Evolutionary conservation across 148 eudicot genomes (phyloP), one percentile per base, ranked within the genome.

Genomic region (Drosera capensis): DNA sequence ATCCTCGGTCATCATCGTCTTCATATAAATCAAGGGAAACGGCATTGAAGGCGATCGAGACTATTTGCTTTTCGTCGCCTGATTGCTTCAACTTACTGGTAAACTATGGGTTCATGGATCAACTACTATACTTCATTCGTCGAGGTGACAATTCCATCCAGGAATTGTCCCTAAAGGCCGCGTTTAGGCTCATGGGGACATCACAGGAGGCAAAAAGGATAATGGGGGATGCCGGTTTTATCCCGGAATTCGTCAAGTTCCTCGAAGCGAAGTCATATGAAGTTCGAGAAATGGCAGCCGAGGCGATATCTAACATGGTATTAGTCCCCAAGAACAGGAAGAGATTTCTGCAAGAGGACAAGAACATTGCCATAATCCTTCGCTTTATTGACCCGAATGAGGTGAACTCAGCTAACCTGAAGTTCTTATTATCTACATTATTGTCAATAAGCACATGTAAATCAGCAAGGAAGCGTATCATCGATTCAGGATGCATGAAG

Each of bases 171-270:
- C 54, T 84, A 25, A 84, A 80, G 59, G 79, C 85, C 8, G 69
- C 83, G 5, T 71, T 47, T 45, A 63, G 68, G 58, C 68, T 90
- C 0, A 71, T 77, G 40, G 61, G 62, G 23, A 64, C 65, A 1
- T 84, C 93, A 5, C 82, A 75, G 25, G 82, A 90, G 28, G 86
- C 77, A n/a, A 70, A 76, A 52, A 90, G 76, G 65, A 53, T 66
- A 13, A 84, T 90, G 82, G 99, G 95, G 0, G 85, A 84, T 17
- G 60, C 58, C 0, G 97, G 95, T n/a, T 84, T 84, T 7, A 75
- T 90, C 69, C 59, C 67, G 0, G 99, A 78, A 48, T 68, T 90
- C 11, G 61, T 73, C 8, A 84, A 72, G 37, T 80, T 80, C 45
- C 66, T 90, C 0, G 82, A 73, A 4, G 71, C 82, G 0, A 80